Evolutionary conservation across 169 alveolate species (phyloP).

Genomic region (Neospora caninum): DNA sequence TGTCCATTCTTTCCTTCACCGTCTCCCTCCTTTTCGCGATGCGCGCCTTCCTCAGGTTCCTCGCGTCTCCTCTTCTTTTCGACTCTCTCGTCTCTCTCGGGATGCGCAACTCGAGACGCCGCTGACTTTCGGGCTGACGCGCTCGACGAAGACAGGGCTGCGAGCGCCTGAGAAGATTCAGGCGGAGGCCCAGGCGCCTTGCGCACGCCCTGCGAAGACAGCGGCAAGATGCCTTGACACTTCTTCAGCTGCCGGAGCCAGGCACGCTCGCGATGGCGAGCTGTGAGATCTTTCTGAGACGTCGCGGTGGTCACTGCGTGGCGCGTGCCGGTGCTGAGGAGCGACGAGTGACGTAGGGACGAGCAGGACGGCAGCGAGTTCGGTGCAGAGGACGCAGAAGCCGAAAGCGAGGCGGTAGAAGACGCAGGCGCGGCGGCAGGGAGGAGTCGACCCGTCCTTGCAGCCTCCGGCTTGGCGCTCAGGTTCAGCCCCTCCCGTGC

Average conservation of each 20-base stretch:
- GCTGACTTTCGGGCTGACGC: neutral
- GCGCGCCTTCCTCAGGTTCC: neutral
- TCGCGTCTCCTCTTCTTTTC: neutral
- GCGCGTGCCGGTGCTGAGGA: neutral
- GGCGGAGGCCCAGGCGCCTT: neutral
- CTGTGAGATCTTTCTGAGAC: neutral
- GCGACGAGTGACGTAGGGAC: neutral
- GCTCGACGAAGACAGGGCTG: neutral
- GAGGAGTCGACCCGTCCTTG: neutral
- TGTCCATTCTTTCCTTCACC: neutral
- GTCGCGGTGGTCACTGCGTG: neutral
- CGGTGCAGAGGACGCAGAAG: neutral
- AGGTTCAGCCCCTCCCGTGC: neutral
- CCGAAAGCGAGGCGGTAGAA: neutral
- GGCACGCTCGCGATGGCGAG: neutral
- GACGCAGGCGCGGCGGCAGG: neutral
- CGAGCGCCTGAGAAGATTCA: neutral
- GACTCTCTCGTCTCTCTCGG: neutral
- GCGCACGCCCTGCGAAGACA: neutral
- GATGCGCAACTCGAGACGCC: neutral
- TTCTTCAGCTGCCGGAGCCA: slow-evolving; percentile 42
- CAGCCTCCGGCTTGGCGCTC: neutral
- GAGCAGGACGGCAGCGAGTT: neutral
- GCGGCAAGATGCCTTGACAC: slow-evolving; percentile 1
- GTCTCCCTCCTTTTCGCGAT: neutral